A percentile compares a stretch with the other conserved stretches of the same genome.
Conservation (phyloP, 805 yeast genomes). For the Metschnikowia corniflorae region DNA sequence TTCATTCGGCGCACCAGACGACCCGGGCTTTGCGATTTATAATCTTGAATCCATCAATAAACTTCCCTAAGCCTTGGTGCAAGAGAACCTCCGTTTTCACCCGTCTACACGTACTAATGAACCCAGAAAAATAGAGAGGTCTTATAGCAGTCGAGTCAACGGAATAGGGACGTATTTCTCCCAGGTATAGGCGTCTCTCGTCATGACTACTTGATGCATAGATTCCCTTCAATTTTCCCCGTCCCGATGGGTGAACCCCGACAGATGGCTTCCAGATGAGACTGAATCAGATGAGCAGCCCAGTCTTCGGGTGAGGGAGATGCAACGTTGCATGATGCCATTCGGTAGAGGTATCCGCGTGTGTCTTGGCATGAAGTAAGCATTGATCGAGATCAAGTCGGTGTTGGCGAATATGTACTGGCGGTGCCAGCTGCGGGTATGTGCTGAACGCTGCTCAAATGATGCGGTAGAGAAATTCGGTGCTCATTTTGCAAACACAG, state of each 20-base stretch:
- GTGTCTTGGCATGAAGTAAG: slow-evolving; percentile 72
- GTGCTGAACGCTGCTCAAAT: slow-evolving; percentile 42
- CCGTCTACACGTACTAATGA: slow-evolving; percentile 74
- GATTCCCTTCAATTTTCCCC: slow-evolving; percentile 47
- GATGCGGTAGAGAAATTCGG: slow-evolving; percentile 10
- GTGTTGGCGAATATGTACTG: slow-evolving; percentile 51
- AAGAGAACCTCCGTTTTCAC: slow-evolving; percentile 59
- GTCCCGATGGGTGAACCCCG: slow-evolving; percentile 53
- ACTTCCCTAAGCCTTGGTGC: slow-evolving; percentile 61
- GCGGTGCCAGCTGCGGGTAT: slow-evolving; percentile 34
- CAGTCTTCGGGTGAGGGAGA: slow-evolving; percentile 34
- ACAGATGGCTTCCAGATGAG: slow-evolving; percentile 52
- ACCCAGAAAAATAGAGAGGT: slow-evolving; percentile 46
- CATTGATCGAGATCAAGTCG: slow-evolving; percentile 61
- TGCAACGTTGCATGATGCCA: slow-evolving; percentile 56
- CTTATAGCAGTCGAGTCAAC: slow-evolving; percentile 18
- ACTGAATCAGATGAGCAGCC: slow-evolving; percentile 31
- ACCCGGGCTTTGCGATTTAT: too few species aligned
- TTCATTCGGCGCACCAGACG: too few species aligned
- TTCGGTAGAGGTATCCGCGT: slow-evolving; percentile 71
- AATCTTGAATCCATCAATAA: too few species aligned
- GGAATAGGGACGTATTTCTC: slow-evolving; percentile 35
- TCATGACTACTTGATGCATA: slow-evolving; percentile 65
- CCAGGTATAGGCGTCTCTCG: slow-evolving; percentile 54
- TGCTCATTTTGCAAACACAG: slow-evolving; percentile 2